Evolutionary conservation across 306 rosid genomes (phyloP), one percentile per base, ranked within the genome.

Genomic region (Inga laurina): DNA sequence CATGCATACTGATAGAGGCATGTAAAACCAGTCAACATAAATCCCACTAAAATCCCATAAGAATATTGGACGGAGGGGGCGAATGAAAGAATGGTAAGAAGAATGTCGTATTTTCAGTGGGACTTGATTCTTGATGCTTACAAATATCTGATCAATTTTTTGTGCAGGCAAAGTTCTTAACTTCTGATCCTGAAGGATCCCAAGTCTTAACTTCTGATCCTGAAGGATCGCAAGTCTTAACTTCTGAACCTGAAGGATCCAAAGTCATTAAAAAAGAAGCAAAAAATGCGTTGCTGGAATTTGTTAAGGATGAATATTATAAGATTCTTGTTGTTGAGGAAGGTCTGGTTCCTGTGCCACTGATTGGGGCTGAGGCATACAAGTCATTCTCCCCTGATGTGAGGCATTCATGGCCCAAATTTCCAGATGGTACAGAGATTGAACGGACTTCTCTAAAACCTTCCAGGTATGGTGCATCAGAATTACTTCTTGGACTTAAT

Each of bases 291-390:
- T 90, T 95, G 90, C 88, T 92, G 84, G 97, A 95, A 80, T 89
- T 93, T 74, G 83, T 80, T 66, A 92, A 92, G 87, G 97, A 92
- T 84, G 87, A 86, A 8, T 92, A 92, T 78, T 87, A 87, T 82
- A 89, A 88, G 85, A 93, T 93, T 87, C 93, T 92, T 86, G 81
- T 95, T 45, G 84, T 93, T 77, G 98, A 95, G 87, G 97, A 95
- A 88, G 98, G 97, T 74, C 83, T 95, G 73, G 87, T 93, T 86
- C 94, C 94, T 68, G 98, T 95, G 80, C 98, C 98, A 78, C 61
- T 93, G 75, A 71, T 93, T 85, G 98, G 97, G 44, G 73, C 93
- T 73, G 90, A 87, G 68, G 94, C 97, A 67, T 95, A 90, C 86
- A 90, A 93, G 88, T 90, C 98, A 86, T 91, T 90, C 85, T 85